Percentiles rank a stretch among this genome's conserved stretches.
phyloP scores from a whole-genome alignment of 768 basidiomycete genomes.

The Trametes cinnabarina region DNA sequence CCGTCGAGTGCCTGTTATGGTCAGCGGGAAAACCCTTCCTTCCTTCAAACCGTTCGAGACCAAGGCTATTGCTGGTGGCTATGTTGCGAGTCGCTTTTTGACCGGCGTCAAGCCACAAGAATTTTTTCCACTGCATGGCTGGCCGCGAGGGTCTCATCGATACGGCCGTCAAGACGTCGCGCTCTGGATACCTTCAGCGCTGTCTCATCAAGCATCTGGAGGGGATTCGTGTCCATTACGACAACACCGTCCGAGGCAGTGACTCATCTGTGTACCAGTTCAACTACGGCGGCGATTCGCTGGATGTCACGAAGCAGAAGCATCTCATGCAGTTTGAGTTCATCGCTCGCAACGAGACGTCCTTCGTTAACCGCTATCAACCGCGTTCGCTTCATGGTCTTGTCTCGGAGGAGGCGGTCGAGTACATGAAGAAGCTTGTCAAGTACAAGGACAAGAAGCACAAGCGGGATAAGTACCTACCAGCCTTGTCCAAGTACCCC shows the following conservation, averaged over 20 bases:
- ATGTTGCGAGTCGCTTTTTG: conserved; percentile 97
- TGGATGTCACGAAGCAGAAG: conserved; percentile 97
- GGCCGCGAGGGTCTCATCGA: conserved; percentile 98
- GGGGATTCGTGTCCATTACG: conserved; percentile 95
- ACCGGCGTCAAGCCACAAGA: conserved; percentile 98
- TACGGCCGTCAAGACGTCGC: conserved; percentile 97
- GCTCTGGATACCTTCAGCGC: conserved; percentile 96
- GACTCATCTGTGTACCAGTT: conserved; percentile 95
- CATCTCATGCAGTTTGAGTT: conserved; percentile 94
- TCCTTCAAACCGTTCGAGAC: conserved; percentile 98
- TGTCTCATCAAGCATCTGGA: conserved; percentile 99
- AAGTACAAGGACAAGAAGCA: conserved; percentile 56
- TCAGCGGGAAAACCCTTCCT: conserved; percentile 96
- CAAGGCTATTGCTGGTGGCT: conserved; percentile 96
- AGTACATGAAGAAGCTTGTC: conserved; percentile 87
- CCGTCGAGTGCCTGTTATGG: conserved; percentile 98
- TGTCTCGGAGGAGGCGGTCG: conserved; percentile 60
- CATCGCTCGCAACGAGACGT: conserved; percentile 79
- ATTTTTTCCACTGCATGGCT: conserved; percentile 99
- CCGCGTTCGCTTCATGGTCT: conserved; percentile 56
- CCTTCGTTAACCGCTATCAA: conserved; percentile 69
- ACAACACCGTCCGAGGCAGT: conserved; percentile 94
- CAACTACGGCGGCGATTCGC: conserved; percentile 91
- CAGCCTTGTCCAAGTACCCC: conserved; percentile 70
- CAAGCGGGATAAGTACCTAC: conserved; percentile 60